These are phyloP conservation scores for Pancytospora epiphaga DNA, from an alignment of 371 early-diverging fungal genomes.

Conservation along the genomic window DNA sequence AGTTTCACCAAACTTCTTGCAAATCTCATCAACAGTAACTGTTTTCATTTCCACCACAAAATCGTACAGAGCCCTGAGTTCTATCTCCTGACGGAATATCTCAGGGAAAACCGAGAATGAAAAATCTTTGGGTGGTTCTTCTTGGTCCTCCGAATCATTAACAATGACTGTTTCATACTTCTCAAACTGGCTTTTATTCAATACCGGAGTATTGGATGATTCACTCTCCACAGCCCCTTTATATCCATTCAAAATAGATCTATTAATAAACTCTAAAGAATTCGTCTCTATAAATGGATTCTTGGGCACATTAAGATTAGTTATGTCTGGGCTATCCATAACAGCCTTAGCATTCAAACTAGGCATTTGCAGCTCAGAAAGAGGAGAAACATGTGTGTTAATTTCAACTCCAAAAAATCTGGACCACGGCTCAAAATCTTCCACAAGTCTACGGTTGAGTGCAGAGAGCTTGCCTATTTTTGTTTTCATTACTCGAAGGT, in stretches of 20 bases:
- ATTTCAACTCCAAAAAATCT: conserved; percentile 26
- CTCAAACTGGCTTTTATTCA: not conserved
- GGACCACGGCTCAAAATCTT: conserved; percentile 27
- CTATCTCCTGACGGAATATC: conserved; percentile 35
- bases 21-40: conserved; percentile 29
- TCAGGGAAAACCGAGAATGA: conserved; percentile 38
- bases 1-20: conserved; percentile 12
- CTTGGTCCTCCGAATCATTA: conserved; percentile 18
- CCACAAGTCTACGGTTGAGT: conserved; percentile 21
- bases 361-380: conserved; percentile 1
- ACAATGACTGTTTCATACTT: not conserved
- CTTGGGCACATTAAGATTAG: conserved; percentile 32
- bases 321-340: conserved; percentile 13
- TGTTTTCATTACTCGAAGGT: conserved; percentile 39
- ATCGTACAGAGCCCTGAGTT: conserved; percentile 30
- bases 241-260: conserved; percentile 10
- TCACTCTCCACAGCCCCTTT: not conserved
- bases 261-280: conserved; percentile 25
- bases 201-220: not conserved
- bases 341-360: not conserved
- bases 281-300: conserved; percentile 41
- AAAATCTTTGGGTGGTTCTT: conserved; percentile 19
- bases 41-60: conserved; percentile 14
- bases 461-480: conserved; percentile 18
- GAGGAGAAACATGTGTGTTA: not conserved